Evolutionary conservation across 148 eudicot genomes (phyloP), one percentile per base, ranked within the genome.

Genomic region (Fagopyrum homotropicum): DNA sequence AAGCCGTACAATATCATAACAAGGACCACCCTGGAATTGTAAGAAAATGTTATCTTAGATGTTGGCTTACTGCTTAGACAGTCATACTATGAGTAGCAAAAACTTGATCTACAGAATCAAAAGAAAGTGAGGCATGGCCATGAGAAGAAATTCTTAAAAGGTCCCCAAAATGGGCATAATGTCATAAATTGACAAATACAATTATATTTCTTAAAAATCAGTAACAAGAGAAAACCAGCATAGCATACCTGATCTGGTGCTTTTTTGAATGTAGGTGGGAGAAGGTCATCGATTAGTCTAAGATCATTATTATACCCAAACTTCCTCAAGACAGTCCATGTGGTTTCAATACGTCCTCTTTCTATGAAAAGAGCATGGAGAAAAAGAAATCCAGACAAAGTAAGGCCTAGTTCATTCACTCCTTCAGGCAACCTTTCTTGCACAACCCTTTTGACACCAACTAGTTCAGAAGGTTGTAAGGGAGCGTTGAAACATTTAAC

Each of bases 401-500:
- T 94, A 80, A 94, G 97, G 50, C 98, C 98, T 71, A 75, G 89
- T 4, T 85, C 90, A 83, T 87, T 87, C 49, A 94, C 98, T 69
- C 98, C 98, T 84, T 90, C 93, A 71, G 87, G 83, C 78, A 94
- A 75, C 77, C 84, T 89, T 66, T 94, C 98, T 86, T 90, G 89
- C 84, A 94, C 98, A 75, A 91, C 98, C 83, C 91, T 86, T 84
- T 94, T 94, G 72, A 94, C 98, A 79, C 87, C 96, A 59, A 84
- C 82, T 77, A 91, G 85, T 87, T 94, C 98, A 77, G 90, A 80
- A 76, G 97, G 93, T 76, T 91, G 98, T 51, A 94, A 83, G 43
- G 97, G 98, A 80, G 96, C 98, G 83, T 86, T 91, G 83, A 94
- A 94, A 80, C 97, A 94, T 77, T 89, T 94, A 75, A 94, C 92